These are phyloP conservation scores for Ambrosia trifida DNA, from an alignment of 129 eudicot genomes.

Conservation along the genomic window DNA sequence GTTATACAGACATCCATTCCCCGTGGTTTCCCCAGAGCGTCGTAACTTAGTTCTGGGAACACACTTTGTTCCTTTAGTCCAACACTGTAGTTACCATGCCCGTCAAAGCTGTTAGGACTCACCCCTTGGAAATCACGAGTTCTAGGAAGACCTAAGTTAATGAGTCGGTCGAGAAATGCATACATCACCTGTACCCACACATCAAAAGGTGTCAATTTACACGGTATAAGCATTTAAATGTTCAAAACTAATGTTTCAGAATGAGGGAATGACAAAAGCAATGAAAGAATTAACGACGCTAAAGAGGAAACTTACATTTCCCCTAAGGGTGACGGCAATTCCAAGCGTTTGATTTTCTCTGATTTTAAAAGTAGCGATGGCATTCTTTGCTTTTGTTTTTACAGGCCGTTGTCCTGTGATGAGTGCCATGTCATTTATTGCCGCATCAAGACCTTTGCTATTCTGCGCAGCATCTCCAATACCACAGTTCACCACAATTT, in stretches of 20 bases:
- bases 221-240: too few relatives aligned
- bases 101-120: constrained; percentile 91
- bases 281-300: background rate
- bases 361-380: constrained; percentile 89
- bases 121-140: constrained; percentile 94
- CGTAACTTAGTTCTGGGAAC: constrained; percentile 83
- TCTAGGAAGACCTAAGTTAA: constrained; percentile 90
- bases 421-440: constrained; percentile 79
- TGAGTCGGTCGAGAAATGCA: constrained; percentile 81
- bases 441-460: constrained; percentile 83
- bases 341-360: constrained; percentile 82
- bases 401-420: constrained; percentile 96
- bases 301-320: constrained; percentile 57
- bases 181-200: constrained; percentile 69
- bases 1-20: constrained; percentile 93
- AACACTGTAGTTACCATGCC: constrained; percentile 88
- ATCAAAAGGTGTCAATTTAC: background rate
- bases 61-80: constrained; percentile 81
- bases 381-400: constrained; percentile 84
- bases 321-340: constrained; percentile 85
- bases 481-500: constrained; percentile 90
- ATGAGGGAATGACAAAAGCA: background rate
- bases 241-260: background rate
- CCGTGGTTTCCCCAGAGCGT: constrained; percentile 68
- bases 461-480: constrained; percentile 99